These are phyloP conservation scores for Fusarium ramigenum DNA, from an alignment of 2,329 filamentous ascomycete species.

Conservation along the genomic window DNA sequence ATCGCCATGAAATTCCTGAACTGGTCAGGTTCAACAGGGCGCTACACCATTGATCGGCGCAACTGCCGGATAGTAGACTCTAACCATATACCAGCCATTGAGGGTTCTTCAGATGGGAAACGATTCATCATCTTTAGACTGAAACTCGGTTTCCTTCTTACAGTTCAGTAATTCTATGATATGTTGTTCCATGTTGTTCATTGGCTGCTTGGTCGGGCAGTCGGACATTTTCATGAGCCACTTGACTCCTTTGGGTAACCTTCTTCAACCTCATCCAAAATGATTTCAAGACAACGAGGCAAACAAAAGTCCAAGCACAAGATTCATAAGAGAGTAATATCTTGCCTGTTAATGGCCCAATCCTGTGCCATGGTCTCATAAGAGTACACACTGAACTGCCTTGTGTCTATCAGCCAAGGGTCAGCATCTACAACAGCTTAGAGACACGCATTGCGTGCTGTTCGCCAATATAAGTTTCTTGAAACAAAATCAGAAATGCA, in stretches of 20 bases:
- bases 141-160: neutral
- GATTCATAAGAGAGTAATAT: neutral
- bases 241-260: neutral
- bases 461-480: neutral
- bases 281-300: neutral
- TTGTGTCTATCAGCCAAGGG: neutral
- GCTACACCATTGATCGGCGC: neutral
- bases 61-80: neutral
- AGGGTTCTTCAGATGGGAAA: neutral
- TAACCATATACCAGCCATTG: neutral
- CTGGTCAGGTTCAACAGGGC: neutral
- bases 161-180: neutral
- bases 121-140: too few species aligned
- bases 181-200: neutral
- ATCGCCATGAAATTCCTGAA: neutral
- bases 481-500: neutral
- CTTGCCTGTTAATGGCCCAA: neutral
- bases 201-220: conserved; percentile 1
- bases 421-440: neutral
- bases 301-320: neutral
- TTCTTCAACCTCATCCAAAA: neutral
- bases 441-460: neutral
- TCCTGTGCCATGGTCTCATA: neutral
- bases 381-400: neutral
- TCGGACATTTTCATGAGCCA: neutral